Evolutionary conservation across 352 stramenopile genomes (phyloP).

Genomic region (Albugo candida): DNA sequence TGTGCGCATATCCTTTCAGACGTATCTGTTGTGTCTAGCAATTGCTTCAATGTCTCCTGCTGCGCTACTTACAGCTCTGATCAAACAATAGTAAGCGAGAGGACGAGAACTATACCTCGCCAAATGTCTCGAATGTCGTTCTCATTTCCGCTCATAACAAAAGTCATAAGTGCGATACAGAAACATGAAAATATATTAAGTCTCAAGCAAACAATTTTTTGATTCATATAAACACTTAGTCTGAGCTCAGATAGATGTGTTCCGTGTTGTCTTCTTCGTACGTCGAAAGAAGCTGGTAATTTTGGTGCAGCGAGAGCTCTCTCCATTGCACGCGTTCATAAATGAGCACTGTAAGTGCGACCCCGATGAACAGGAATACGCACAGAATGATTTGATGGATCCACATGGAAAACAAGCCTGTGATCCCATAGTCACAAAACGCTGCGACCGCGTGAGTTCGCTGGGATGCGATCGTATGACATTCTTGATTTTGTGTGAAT

Average conservation of each 20-base stretch:
- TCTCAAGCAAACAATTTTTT: too few relatives aligned
- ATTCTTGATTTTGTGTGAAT: constrained; percentile 28
- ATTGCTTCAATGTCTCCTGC: too few relatives aligned
- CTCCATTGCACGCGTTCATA: constrained; percentile 59
- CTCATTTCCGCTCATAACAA: too few relatives aligned
- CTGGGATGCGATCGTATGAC: constrained; percentile 19
- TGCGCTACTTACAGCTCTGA: too few relatives aligned
- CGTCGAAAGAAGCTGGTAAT: constrained; percentile 53
- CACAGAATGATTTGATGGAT: constrained; percentile 66
- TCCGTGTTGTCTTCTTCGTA: constrained; percentile 60
- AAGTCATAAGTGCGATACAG: too few relatives aligned
- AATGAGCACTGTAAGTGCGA: constrained; percentile 47
- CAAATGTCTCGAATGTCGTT: too few relatives aligned
- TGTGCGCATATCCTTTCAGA: too few relatives aligned
- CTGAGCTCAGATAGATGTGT: constrained; percentile 53
- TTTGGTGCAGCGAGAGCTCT: constrained; percentile 29
- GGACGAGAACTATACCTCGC: too few relatives aligned
- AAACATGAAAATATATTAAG: too few relatives aligned
- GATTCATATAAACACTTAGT: constrained; percentile 11
- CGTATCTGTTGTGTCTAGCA: too few relatives aligned
- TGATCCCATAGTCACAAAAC: constrained; percentile 65
- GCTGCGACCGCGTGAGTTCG: constrained; percentile 26
- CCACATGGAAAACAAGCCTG: constrained; percentile 75
- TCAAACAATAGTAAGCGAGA: too few relatives aligned
- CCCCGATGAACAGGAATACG: constrained; percentile 49